phyloP scores from a whole-genome alignment of 306 rosid species.

The Malus orientalis region DNA sequence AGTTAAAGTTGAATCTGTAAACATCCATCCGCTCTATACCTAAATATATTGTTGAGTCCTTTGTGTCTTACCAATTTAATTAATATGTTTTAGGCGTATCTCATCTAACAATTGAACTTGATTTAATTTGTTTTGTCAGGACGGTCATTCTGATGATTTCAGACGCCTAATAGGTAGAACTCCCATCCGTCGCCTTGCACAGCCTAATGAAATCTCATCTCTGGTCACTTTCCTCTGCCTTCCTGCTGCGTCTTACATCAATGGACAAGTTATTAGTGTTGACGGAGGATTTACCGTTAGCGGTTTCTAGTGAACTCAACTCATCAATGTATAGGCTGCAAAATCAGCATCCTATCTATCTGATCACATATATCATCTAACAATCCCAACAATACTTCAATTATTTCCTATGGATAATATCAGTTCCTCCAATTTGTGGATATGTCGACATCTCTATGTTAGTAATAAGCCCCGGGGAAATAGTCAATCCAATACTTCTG shows the following conservation, averaged over 20 bases:
- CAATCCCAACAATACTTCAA: background rate
- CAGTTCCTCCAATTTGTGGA: background rate
- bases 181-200: conserved; percentile 28
- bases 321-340: background rate
- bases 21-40: background rate
- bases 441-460: background rate
- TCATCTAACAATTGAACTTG: background rate
- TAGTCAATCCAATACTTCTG: background rate
- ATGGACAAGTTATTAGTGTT: conserved; percentile 14
- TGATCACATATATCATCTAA: background rate
- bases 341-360: background rate
- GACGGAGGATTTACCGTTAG: background rate
- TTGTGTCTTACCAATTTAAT: background rate
- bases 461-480: background rate
- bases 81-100: background rate
- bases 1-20: background rate
- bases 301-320: background rate
- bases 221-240: conserved; percentile 55
- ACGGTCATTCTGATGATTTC: background rate
- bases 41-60: background rate
- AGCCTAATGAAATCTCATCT: conserved; percentile 39
- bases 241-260: conserved; percentile 53
- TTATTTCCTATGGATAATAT: background rate
- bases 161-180: conserved; percentile 5
- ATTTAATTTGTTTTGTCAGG: background rate